These are phyloP conservation scores for Gnaphalium uliginosum DNA, from an alignment of 129 eudicot species.

Conservation along the genomic window DNA sequence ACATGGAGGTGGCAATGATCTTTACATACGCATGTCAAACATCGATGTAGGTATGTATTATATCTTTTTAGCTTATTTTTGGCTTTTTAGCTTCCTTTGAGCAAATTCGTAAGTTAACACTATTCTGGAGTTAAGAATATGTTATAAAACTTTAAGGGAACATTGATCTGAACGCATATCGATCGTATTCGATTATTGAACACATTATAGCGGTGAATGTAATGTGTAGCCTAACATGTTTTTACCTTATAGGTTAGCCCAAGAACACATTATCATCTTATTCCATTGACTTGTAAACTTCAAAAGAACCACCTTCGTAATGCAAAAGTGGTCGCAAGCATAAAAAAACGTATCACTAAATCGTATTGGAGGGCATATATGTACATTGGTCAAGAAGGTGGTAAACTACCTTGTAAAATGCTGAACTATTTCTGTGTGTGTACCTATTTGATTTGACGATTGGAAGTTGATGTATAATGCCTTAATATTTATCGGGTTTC, in stretches of 20 bases:
- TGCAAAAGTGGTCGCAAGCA: too few relatives aligned
- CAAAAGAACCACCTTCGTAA: too few relatives aligned
- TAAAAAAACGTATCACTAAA: constrained; percentile 11
- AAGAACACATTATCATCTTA: background rate
- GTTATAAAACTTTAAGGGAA: background rate
- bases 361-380: background rate
- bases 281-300: background rate
- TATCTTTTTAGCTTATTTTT: background rate
- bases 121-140: background rate
- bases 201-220: background rate
- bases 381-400: background rate
- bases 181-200: background rate
- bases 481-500: background rate
- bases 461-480: too few relatives aligned
- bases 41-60: constrained; percentile 38
- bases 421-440: constrained; percentile 1
- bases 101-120: background rate
- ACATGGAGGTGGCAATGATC: constrained; percentile 37
- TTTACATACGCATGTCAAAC: constrained; percentile 51
- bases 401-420: too few relatives aligned
- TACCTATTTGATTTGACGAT: too few relatives aligned
- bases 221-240: background rate
- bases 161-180: background rate
- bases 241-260: background rate
- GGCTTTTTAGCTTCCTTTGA: background rate